Evolutionary conservation across 2,329 filamentous ascomycete species (phyloP).

Genomic region (Stachybotrys elegans): DNA sequence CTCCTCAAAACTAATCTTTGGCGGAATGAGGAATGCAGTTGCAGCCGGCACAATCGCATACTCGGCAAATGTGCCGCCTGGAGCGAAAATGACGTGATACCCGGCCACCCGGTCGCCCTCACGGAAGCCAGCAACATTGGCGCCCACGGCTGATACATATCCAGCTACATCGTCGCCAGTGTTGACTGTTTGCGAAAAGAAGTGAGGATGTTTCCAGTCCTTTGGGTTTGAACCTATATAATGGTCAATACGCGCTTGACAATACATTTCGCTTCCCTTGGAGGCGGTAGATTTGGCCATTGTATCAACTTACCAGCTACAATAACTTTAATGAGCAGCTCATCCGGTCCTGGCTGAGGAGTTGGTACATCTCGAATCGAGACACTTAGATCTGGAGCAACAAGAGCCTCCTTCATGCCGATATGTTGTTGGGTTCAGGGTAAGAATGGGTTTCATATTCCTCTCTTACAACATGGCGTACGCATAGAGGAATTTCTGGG

Average conservation of each 20-base stretch:
- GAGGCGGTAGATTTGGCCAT: too few relatives aligned
- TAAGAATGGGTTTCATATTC: too few relatives aligned
- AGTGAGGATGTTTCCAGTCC: conserved; percentile 18
- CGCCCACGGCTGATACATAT: conserved; percentile 12
- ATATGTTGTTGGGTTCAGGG: background rate
- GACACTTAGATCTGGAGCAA: background rate
- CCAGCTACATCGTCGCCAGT: conserved; percentile 21
- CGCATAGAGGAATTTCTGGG: too few relatives aligned
- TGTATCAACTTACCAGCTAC: background rate
- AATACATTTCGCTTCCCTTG: background rate
- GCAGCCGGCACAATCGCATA: conserved; percentile 52
- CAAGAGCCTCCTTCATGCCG: background rate
- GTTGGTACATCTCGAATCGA: background rate
- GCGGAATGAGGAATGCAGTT: conserved; percentile 52
- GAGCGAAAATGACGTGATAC: conserved; percentile 45
- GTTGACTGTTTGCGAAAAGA: conserved; percentile 5
- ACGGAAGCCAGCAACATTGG: conserved; percentile 13
- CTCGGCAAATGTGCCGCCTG: conserved; percentile 53
- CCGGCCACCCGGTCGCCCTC: conserved; percentile 41
- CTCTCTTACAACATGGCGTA: too few relatives aligned
- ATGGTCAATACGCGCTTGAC: background rate
- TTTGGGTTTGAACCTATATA: conserved; percentile 18
- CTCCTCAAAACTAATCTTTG: conserved; percentile 46
- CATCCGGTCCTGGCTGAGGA: background rate
- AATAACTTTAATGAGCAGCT: background rate